Evolutionary conservation across 139 green algal species (phyloP), one percentile per base, ranked within the genome.

Genomic region (Closterium sp.): DNA sequence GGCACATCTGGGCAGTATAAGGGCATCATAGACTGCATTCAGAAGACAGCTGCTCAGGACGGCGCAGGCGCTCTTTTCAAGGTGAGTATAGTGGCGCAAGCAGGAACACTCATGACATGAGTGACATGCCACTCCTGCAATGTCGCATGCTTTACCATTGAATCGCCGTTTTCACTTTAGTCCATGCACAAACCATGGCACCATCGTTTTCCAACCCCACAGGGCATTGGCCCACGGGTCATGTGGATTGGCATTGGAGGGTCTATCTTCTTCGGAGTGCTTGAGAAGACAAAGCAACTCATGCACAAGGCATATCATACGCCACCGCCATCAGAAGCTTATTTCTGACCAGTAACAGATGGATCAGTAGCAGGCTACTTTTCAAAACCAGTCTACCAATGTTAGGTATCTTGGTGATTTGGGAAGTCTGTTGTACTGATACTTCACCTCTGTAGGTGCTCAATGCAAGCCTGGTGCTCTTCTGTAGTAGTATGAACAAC

Each of bases 241-340:
- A 95, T 98, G 32, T 99, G 98, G 98, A 99, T 99, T 91, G 96
- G 94, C 10, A 94, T 99, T 25, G 98, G 98, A 34, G 94, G 94
- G 0, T 93, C 86, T 28, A 92, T 95, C 31, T 96, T 96, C 89
- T 96, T 96, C 34, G 81, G 36, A 8, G 93, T 93, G 34, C 38
- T 96, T 7, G 93, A 95, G 84, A 95, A 95, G 87, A 91, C 81
- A 8, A 93, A 94, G 86, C 12, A 90, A 43, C 89, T 88, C 1
- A 86, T 91, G 55, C 55, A 76, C 55, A 28, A 76, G 55, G 55
- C 55, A 28, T 76, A 76, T 19, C 55, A 76, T 19, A 76, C 55
- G 25, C 55, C 55, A 28, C 55, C 55, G 2, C 55, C 55, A 76
- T 76, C 55, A 76, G 55, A 76, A 28, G 55, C 55, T 0, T 76